Percentiles rank a stretch among this genome's conserved stretches.
phyloP scores from a whole-genome alignment of 2,329 filamentous ascomycete species.

The Claviceps purpurea region DNA sequence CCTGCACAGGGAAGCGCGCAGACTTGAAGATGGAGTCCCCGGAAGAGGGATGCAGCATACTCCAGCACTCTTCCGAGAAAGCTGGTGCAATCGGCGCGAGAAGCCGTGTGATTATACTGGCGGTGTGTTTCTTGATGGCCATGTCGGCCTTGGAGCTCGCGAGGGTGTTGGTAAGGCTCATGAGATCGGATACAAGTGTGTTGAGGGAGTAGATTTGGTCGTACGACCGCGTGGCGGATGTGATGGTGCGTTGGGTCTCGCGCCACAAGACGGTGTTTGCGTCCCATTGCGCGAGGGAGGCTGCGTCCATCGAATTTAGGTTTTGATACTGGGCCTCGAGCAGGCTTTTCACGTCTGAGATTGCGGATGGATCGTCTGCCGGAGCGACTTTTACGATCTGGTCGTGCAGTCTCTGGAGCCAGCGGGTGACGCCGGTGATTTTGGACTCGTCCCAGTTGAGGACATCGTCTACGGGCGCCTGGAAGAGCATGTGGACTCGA shows the following conservation, averaged over 20 bases:
- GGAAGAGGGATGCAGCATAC: constrained; percentile 32
- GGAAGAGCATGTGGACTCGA: constrained; percentile 77
- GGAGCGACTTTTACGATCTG: constrained; percentile 26
- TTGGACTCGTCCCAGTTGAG: constrained; percentile 80
- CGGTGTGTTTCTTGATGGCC: constrained; percentile 34
- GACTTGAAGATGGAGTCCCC: constrained; percentile 27
- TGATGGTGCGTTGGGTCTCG: constrained; percentile 52
- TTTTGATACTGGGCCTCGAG: constrained; percentile 22
- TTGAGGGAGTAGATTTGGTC: constrained; percentile 65
- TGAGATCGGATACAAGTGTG: constrained; percentile 71
- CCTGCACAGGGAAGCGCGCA: constrained; percentile 45
- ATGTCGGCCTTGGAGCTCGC: constrained; percentile 29
- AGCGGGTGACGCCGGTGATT: constrained; percentile 68
- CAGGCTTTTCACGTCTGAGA: constrained; percentile 17
- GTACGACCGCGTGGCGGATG: constrained; percentile 54
- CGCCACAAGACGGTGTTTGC: constrained; percentile 45
- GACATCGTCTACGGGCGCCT: constrained; percentile 70
- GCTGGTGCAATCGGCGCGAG: constrained; percentile 70
- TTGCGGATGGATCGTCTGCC: constrained; percentile 7
- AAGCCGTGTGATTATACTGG: constrained; percentile 50
- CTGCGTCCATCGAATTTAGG: constrained; percentile 16
- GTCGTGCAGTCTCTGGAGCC: constrained; percentile 57
- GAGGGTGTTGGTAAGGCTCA: constrained; percentile 62
- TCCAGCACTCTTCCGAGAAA: constrained; percentile 72
- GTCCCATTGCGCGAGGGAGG: constrained; percentile 27